These are phyloP conservation scores for Hypomyces perniciosus DNA, from an alignment of 2,329 filamentous ascomycete species.

Conservation along the genomic window DNA sequence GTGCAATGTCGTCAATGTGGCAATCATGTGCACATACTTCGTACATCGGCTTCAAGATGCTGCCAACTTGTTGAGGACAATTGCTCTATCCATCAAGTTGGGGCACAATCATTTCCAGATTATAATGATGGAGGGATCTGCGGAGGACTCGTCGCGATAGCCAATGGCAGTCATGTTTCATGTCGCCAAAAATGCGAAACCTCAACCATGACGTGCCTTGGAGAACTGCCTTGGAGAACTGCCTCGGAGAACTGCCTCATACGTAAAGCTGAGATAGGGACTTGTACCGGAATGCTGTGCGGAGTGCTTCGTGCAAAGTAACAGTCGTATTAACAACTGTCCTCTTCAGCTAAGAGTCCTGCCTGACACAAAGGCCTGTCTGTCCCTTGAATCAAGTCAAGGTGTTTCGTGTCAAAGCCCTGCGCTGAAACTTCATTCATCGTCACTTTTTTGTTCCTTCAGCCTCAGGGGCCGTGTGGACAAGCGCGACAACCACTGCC, in stretches of 20 bases:
- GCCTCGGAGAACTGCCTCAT: neutral
- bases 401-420: slow-evolving; percentile 4
- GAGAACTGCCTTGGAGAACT: neutral
- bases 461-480: slow-evolving; percentile 1
- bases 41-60: too few relatives aligned
- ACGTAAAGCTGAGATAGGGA: too few relatives aligned
- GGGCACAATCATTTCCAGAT: neutral
- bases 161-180: slow-evolving; percentile 8
- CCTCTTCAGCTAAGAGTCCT: neutral
- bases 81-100: neutral
- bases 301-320: neutral
- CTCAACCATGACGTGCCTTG: slow-evolving; percentile 5
- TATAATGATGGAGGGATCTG: slow-evolving; percentile 8
- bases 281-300: too few relatives aligned
- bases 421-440: slow-evolving; percentile 6
- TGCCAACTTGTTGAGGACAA: too few relatives aligned
- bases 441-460: neutral
- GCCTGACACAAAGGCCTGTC: slow-evolving; percentile 3
- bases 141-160: neutral
- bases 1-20: too few relatives aligned
- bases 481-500: neutral
- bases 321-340: neutral
- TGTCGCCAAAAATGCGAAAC: slow-evolving; percentile 5
- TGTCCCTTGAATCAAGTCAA: slow-evolving; percentile 3
- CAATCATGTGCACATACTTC: too few relatives aligned